Percentiles rank a stretch among this genome's conserved stretches.
Conservation (phyloP, 345 rosid species). For the Populus alba region DNA sequence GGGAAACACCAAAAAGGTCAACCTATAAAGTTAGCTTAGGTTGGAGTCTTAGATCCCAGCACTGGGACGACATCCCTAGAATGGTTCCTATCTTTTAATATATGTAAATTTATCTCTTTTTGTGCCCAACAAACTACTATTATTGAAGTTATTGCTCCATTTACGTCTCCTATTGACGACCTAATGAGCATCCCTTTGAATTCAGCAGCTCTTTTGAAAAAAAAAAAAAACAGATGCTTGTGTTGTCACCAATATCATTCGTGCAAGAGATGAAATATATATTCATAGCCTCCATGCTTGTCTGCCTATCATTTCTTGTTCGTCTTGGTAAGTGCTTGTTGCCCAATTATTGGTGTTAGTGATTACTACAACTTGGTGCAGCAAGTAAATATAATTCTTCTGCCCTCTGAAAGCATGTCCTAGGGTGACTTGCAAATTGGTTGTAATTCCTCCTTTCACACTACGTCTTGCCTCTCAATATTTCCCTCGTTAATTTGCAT, state of each 20-base stretch:
- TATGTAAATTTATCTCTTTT: conserved; percentile 7
- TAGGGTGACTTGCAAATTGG: not conserved
- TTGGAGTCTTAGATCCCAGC: conserved; percentile 29
- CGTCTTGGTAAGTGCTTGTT: conserved; percentile 38
- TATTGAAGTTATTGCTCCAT: conserved; percentile 34
- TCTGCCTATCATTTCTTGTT: not conserved
- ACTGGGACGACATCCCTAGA: conserved; percentile 14
- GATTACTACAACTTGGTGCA: not conserved
- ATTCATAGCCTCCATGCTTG: conserved; percentile 3
- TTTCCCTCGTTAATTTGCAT: not conserved
- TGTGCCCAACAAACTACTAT: conserved; percentile 28
- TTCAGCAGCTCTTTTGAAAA: conserved; percentile 17
- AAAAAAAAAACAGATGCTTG: not conserved
- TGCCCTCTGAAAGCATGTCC: not conserved
- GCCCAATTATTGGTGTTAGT: conserved; percentile 52
- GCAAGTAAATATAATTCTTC: not conserved
- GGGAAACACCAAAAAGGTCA: conserved; percentile 37
- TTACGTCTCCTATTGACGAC: conserved; percentile 14
- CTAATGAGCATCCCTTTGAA: conserved; percentile 18
- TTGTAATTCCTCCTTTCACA: not conserved
- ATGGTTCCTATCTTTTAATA: conserved; percentile 33
- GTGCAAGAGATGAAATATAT: not conserved
- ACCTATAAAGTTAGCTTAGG: conserved; percentile 14
- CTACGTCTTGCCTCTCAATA: not conserved
- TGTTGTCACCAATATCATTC: not conserved